Conservation (phyloP, 345 rosid genomes). For the Populus pruinosa region DNA sequence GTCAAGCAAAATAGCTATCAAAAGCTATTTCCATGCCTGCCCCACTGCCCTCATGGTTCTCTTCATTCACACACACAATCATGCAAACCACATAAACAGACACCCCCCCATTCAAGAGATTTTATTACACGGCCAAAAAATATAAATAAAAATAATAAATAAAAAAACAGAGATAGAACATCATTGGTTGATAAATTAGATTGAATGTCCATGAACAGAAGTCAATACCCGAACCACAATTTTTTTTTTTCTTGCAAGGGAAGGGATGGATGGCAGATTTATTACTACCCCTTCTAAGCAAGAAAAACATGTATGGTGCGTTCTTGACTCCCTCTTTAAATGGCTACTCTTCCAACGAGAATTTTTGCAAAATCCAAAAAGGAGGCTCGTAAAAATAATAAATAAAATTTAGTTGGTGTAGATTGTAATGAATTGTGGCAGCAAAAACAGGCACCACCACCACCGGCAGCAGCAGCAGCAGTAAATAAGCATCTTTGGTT, state of each 20-base stretch:
- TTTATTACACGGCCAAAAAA: background rate
- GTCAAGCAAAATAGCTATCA: no score
- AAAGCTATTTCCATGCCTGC: background rate
- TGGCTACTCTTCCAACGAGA: conserved; percentile 16
- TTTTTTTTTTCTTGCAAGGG: conserved; percentile 4
- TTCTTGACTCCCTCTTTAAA: conserved; percentile 76
- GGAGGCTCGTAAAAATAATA: conserved; percentile 15
- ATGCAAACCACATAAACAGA: background rate
- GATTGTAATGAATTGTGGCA: conserved; percentile 40
- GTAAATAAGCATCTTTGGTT: conserved; percentile 31
- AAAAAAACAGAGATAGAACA: background rate
- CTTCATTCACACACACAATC: background rate
- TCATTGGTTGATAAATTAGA: conserved; percentile 1
- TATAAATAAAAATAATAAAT: no score
- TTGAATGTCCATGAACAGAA: conserved; percentile 43
- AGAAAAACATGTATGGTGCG: conserved; percentile 70
- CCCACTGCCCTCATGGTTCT: background rate
- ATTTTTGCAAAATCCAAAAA: conserved; percentile 19
- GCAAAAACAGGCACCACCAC: conserved; percentile 19
- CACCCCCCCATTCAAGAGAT: background rate
- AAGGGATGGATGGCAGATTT: background rate
- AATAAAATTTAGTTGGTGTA: conserved; percentile 29
- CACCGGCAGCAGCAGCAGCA: conserved; percentile 19
- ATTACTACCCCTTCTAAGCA: conserved; percentile 9
- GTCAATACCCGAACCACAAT: conserved; percentile 98